Conservation (phyloP, 2,329 filamentous ascomycete genomes). For the Trichoderma guizhouense region DNA sequence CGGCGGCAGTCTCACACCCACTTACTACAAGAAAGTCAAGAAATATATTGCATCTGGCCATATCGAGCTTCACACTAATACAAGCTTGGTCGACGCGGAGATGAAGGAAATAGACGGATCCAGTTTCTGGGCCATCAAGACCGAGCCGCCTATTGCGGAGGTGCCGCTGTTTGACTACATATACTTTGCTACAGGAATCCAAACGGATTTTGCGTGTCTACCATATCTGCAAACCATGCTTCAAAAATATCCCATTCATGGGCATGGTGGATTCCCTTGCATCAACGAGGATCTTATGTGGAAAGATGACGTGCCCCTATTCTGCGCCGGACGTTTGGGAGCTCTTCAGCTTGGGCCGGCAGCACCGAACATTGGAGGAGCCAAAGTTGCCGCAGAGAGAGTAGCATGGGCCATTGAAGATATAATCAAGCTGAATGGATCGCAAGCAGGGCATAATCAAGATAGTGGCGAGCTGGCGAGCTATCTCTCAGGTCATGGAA, state of each 20-base stretch:
- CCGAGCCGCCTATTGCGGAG: slow-evolving; percentile 48
- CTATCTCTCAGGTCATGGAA: slow-evolving; percentile 36
- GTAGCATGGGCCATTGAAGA: slow-evolving; percentile 69
- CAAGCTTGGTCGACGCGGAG: slow-evolving; percentile 48
- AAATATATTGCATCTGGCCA: slow-evolving; percentile 51
- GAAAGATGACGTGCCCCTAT: slow-evolving; percentile 68
- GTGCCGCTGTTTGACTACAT: slow-evolving; percentile 64
- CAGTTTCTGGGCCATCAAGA: slow-evolving; percentile 42
- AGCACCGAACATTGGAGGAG: slow-evolving; percentile 70
- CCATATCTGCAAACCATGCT: slow-evolving; percentile 60
- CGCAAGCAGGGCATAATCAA: neutral
- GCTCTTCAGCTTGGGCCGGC: slow-evolving; percentile 67
- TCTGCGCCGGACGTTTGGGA: slow-evolving; percentile 66
- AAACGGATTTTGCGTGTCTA: slow-evolving; percentile 58
- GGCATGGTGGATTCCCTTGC: slow-evolving; percentile 65
- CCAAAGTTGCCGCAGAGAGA: slow-evolving; percentile 68
- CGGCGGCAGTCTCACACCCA: slow-evolving; percentile 73
- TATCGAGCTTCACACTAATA: slow-evolving; percentile 56
- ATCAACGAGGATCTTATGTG: slow-evolving; percentile 75
- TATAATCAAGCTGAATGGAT: slow-evolving; percentile 30
- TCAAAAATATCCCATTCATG: slow-evolving; percentile 57
- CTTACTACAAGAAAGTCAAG: slow-evolving; percentile 64
- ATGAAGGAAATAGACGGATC: slow-evolving; percentile 45
- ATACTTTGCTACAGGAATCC: slow-evolving; percentile 72
- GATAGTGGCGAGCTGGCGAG: slow-evolving; percentile 22